A percentile compares a stretch with the other conserved stretches of the same genome.
phyloP scores from a whole-genome alignment of 2,329 filamentous ascomycete genomes.

The Botryosphaeria agaves region DNA sequence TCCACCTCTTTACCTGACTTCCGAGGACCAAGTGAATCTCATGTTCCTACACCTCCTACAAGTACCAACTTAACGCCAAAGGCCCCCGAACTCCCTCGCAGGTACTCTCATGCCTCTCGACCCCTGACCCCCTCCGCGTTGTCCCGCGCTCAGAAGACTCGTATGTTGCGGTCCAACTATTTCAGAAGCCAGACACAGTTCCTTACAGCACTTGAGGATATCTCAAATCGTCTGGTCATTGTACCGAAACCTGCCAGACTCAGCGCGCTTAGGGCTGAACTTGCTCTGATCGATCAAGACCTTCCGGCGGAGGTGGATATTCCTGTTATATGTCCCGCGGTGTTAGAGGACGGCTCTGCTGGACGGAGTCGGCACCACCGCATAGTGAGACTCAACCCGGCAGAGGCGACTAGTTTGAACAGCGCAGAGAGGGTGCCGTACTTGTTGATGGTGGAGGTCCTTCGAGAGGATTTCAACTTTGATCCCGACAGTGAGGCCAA shows the following conservation, averaged over 20 bases:
- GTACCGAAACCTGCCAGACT: slow-evolving; percentile 69
- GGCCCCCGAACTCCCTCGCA: slow-evolving; percentile 16
- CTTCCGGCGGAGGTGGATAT: slow-evolving; percentile 72
- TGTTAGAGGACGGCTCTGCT: slow-evolving; percentile 53
- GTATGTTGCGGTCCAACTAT: slow-evolving; percentile 61
- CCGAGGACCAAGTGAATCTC: slow-evolving; percentile 31
- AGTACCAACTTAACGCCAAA: slow-evolving; percentile 21
- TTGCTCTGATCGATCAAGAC: slow-evolving; percentile 66
- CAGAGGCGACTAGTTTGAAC: slow-evolving; percentile 70
- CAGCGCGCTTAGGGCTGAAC: slow-evolving; percentile 63
- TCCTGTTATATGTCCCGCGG: slow-evolving; percentile 63
- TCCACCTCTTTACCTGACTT: slow-evolving; percentile 50
- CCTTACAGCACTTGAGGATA: slow-evolving; percentile 61
- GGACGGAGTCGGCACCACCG: slow-evolving; percentile 64
- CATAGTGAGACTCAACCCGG: slow-evolving; percentile 68
- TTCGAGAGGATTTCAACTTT: slow-evolving; percentile 70
- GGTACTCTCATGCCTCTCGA: slow-evolving; percentile 42
- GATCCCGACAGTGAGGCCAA: slow-evolving; percentile 61
- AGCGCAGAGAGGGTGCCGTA: slow-evolving; percentile 79
- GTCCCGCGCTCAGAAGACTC: slow-evolving; percentile 48
- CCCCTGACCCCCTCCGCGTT: slow-evolving; percentile 43
- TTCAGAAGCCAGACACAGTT: slow-evolving; percentile 71
- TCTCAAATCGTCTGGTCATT: slow-evolving; percentile 67
- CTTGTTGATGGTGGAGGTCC: slow-evolving; percentile 66
- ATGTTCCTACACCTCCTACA: too few species aligned